Evolutionary conservation across 805 yeast genomes (phyloP), one percentile per base, ranked within the genome.

Genomic region (Metahyphopichia silvanorum): DNA sequence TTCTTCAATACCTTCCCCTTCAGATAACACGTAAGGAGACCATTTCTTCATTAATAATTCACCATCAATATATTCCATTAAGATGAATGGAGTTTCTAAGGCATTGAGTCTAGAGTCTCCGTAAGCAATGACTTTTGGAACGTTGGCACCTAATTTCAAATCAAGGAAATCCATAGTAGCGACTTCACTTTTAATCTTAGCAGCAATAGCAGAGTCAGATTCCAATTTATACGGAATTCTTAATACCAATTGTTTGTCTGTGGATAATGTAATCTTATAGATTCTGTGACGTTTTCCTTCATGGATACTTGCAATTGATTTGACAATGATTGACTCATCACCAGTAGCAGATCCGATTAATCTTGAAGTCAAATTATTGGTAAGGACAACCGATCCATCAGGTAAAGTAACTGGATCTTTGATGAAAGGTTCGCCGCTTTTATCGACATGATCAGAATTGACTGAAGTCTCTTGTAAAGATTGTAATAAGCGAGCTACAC

Each of bases 281-380:
- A 91, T 68, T 53, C 96, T 75, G 63, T 91, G 91, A 55, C 87
- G 96, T 61, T 86, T 87, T 34, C 98, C 98, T 58, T 91, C 98
- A 52, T 86, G 95, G 39, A 87, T 73, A 34, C 94, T 82, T 38
- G 86, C 76, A 53, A 91, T 77, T 29, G 89, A 79, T 48, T 78
- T 80, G 44, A 87, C 69, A 32, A 67, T 57, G 20, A 77, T 29
- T 6, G 36, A 53, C 16, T 63, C 63, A 38, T 74, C 74, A 18
- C 59, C 65, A 3, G 68, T 66, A 25, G 59, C 62, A 0, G 63
- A 54, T 7, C 84, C 82, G 25, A 79, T 41, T 17, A 66, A 46
- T 8, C 60, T 49, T 8, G 53, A 44, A 22, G 57, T 57, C 29
- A 71, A 51, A 54, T 80, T 80, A 38, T 78, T 71, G 20, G 71